A percentile compares a stretch with the other conserved stretches of the same genome.
These are phyloP conservation scores for Sporothrix brunneoviolacea DNA, from an alignment of 2,329 filamentous ascomycete genomes.

Conservation along the genomic window DNA sequence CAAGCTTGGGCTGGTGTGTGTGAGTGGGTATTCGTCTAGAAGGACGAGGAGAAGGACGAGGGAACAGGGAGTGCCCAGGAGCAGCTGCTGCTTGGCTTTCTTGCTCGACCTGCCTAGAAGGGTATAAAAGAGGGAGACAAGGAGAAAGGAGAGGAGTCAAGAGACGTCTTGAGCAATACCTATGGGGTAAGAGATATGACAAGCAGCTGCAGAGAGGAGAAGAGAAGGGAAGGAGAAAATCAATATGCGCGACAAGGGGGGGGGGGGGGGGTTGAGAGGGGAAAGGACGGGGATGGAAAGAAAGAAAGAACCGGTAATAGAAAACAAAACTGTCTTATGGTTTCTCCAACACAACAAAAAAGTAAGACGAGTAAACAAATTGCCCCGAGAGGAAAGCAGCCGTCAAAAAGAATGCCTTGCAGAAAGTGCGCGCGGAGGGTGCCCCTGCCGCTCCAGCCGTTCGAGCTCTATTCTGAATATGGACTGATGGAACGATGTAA, in stretches of 20 bases:
- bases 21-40: not conserved
- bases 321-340: too few relatives aligned
- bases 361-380: too few relatives aligned
- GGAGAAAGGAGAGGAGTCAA: not conserved
- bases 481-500: too few relatives aligned
- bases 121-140: constrained; percentile 3
- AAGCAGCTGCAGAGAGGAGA: not conserved
- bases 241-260: not conserved
- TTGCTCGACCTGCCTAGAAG: constrained; percentile 8
- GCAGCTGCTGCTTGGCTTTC: not conserved
- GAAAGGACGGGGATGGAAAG: not conserved
- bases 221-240: not conserved
- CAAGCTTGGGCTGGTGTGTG: constrained; percentile 2
- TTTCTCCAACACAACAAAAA: too few relatives aligned
- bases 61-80: not conserved
- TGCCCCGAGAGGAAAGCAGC: too few relatives aligned
- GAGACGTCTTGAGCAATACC: not conserved
- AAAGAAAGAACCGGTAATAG: not conserved
- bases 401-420: too few relatives aligned
- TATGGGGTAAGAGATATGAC: not conserved
- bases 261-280: not conserved
- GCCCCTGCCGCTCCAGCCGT: too few relatives aligned
- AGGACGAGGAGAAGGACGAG: too few relatives aligned
- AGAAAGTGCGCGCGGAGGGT: too few relatives aligned
- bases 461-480: too few relatives aligned